Evolutionary conservation across 116 monocot genomes (phyloP).

Genomic region (Zostera marina): DNA sequence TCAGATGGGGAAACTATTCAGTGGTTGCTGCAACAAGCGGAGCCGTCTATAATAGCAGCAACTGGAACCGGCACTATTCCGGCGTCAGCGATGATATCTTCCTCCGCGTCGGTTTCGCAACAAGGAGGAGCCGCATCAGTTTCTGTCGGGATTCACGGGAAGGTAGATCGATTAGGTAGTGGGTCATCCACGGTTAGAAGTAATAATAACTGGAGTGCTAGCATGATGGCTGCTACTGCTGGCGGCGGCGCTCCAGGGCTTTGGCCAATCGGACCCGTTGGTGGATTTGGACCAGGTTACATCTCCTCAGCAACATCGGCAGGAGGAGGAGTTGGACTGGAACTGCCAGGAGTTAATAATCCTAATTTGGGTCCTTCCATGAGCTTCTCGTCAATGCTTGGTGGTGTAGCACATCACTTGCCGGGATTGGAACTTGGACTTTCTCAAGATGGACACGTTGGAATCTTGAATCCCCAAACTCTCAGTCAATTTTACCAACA

Average conservation of each 20-base stretch:
- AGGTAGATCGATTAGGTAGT: slow-evolving; percentile 6
- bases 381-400: slow-evolving; percentile 19
- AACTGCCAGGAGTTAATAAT: slow-evolving; percentile 4
- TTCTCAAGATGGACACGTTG: slow-evolving; percentile 21
- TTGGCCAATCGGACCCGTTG: slow-evolving; percentile 2
- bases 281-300: slow-evolving; percentile 5
- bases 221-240: slow-evolving; percentile 3
- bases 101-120: slow-evolving; percentile 4
- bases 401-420: slow-evolving; percentile 10
- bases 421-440: slow-evolving; percentile 32
- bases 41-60: slow-evolving; percentile 24
- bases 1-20: slow-evolving; percentile 28
- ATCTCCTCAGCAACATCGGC: background rate
- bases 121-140: background rate
- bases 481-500: slow-evolving; percentile 23
- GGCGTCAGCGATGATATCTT: slow-evolving; percentile 11
- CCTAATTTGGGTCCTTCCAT: slow-evolving; percentile 3
- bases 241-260: slow-evolving; percentile 1
- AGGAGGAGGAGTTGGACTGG: slow-evolving; percentile 10
- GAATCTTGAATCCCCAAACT: slow-evolving; percentile 14
- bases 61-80: slow-evolving; percentile 26
- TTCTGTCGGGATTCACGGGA: background rate
- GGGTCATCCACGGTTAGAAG: background rate
- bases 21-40: slow-evolving; percentile 28
- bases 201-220: slow-evolving; percentile 1